A percentile compares a stretch with the other conserved stretches of the same genome.
Evolutionary conservation across 2,329 filamentous ascomycete species (phyloP).

Genomic region (Bipolaris zeicola): DNA sequence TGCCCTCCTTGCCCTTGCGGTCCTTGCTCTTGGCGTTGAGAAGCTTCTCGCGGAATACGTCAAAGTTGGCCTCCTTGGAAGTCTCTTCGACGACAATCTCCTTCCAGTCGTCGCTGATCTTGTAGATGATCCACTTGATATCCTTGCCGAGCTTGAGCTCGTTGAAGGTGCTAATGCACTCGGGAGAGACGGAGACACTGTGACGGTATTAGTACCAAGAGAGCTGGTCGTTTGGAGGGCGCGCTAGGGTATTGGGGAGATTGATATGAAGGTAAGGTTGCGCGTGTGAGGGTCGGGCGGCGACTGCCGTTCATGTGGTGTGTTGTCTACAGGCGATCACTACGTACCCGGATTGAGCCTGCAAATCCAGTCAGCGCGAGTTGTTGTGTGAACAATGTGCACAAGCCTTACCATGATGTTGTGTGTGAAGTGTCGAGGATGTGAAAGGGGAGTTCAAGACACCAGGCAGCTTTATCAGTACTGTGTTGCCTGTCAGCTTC

Average conservation of each 20-base stretch:
- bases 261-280: constrained; percentile 7
- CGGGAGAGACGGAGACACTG: constrained; percentile 73
- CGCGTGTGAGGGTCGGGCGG: constrained; percentile 15
- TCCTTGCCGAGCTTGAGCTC: constrained; percentile 82
- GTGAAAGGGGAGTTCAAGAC: constrained; percentile 21
- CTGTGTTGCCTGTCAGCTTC: constrained; percentile 47
- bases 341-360: constrained; percentile 55
- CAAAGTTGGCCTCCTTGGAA: constrained; percentile 70
- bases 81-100: constrained; percentile 80
- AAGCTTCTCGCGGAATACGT: constrained; percentile 76
- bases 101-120: constrained; percentile 82
- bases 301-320: constrained; percentile 18
- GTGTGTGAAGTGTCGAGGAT: constrained; percentile 29
- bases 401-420: constrained; percentile 43
- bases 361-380: constrained; percentile 24
- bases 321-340: constrained; percentile 18
- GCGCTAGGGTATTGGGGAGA: constrained; percentile 5
- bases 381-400: not conserved
- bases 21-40: constrained; percentile 73
- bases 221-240: not conserved
- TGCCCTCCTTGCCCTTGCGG: constrained; percentile 62
- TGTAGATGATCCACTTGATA: constrained; percentile 84
- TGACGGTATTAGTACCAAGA: constrained; percentile 20
- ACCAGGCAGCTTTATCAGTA: constrained; percentile 43
- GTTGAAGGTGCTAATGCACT: constrained; percentile 74